Base-by-base conservation (phyloP, 1,139 yeast genomes). In the Sugiyamaella pinicola region DNA sequence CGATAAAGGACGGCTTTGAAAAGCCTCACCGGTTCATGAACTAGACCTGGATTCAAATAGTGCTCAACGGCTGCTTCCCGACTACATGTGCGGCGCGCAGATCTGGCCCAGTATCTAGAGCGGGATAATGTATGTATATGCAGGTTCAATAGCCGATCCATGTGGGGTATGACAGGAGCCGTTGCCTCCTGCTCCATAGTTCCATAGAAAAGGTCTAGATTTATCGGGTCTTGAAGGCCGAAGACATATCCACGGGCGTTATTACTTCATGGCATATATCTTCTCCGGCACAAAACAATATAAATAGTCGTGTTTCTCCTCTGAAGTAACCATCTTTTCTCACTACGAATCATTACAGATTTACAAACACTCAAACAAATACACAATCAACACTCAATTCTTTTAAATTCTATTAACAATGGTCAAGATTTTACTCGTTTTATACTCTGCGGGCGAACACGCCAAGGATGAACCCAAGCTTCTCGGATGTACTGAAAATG, bases 401-500 rank as follows among this genome's bases (percentile, higher is more conserved):
- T n/a, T n/a, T n/a, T n/a, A n/a, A n/a, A n/a, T 37, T 15, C 33
- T 9, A 18, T 22, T 39, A 42, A 42, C 4, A 35, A 38, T 38
- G 42, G 37, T 33, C 17, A 67, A 67, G 53, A 56, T 67, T 33
- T 58, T 67, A 22, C 63, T 64, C 40, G 65, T 67, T 18, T 61
- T 67, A 33, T 67, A 67, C 63, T 56, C 61, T 42, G 70, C 70
- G 38, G 69, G 69, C 49, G 44, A 60, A 45, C 85, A 82, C 64
- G 88, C 89, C 55, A 61, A 67, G 49, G 80, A 84, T 61, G 85
- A 83, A 64, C 73, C 79, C 47, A 75, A 75, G 58, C 77, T 86
- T 55, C 75, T 84, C 55, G 95, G 95, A 24, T 77, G 85, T 57
- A 77, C 82, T 58, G 91, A 86, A 69, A 85, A 85, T 68, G 90